These are phyloP conservation scores for Claviceps sp. DNA, from an alignment of 2,329 filamentous ascomycete genomes.

Conservation along the genomic window DNA sequence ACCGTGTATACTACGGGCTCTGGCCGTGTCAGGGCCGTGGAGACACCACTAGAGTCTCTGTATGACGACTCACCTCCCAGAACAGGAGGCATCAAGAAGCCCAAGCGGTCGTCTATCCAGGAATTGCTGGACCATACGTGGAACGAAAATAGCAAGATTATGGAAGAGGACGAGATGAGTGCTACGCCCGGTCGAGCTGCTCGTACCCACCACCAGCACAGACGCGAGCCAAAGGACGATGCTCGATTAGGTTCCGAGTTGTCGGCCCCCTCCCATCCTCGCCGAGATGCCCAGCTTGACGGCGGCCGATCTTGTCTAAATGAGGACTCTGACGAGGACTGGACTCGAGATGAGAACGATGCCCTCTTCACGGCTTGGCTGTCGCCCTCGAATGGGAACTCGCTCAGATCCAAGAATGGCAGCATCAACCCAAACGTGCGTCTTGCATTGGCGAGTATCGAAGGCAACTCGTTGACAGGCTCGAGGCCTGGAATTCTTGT, in stretches of 20 bases:
- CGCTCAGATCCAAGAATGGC: conserved; percentile 36
- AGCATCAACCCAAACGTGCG: conserved; percentile 38
- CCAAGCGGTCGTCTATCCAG: conserved; percentile 44
- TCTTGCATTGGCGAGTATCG: conserved; percentile 39
- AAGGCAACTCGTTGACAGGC: conserved; percentile 26
- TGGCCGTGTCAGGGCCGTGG: conserved; percentile 49
- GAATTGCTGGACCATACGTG: conserved; percentile 43
- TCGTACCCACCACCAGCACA: conserved; percentile 8
- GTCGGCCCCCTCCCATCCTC: neutral
- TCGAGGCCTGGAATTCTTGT: conserved; percentile 6
- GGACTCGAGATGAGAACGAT: conserved; percentile 41
- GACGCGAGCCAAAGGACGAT: conserved; percentile 2
- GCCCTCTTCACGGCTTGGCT: conserved; percentile 43
- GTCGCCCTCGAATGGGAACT: conserved; percentile 36
- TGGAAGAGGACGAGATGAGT: conserved; percentile 48
- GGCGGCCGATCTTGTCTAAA: conserved; percentile 42
- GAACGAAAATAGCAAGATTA: conserved; percentile 42
- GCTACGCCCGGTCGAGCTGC: conserved; percentile 35
- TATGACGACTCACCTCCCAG: conserved; percentile 66
- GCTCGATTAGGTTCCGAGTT: neutral
- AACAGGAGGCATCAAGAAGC: conserved; percentile 37
- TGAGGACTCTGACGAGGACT: conserved; percentile 51
- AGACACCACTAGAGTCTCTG: conserved; percentile 64
- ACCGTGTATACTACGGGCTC: conserved; percentile 61
- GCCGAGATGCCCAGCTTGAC: conserved; percentile 16